A percentile compares a stretch with the other conserved stretches of the same genome.
These are phyloP conservation scores for Pichia inconspicua DNA, from an alignment of 1,139 yeast species.

Conservation along the genomic window DNA sequence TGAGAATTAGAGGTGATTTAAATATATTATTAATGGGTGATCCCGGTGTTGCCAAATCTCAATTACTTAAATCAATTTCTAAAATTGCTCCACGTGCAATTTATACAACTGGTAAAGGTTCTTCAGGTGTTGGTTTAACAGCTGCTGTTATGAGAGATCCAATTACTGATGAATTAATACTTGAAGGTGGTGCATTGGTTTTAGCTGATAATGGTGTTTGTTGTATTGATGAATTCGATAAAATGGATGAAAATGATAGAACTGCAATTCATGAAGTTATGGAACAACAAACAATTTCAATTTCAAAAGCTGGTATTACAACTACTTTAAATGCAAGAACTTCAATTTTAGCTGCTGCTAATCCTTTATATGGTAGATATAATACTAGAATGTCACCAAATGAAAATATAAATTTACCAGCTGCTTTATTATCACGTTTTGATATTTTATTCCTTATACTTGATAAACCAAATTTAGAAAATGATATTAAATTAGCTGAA, in stretches of 20 bases:
- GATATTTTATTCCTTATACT: constrained; percentile 81
- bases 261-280: constrained; percentile 98
- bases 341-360: constrained; percentile 94
- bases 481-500: constrained; percentile 78
- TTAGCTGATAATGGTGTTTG: constrained; percentile 97
- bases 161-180: constrained; percentile 94
- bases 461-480: constrained; percentile 75
- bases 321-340: constrained; percentile 95
- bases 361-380: constrained; percentile 93
- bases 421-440: constrained; percentile 91
- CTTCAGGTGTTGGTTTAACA: constrained; percentile 97
- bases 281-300: constrained; percentile 98
- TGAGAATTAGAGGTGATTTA: constrained; percentile 95
- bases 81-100: constrained; percentile 96
- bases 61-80: constrained; percentile 80
- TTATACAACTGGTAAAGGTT: constrained; percentile 97
- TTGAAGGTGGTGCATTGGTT: constrained; percentile 98
- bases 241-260: constrained; percentile 95
- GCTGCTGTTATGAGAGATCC: constrained; percentile 99
- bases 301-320: constrained; percentile 95
- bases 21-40: constrained; percentile 98
- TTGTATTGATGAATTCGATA: constrained; percentile 98
- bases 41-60: constrained; percentile 99
- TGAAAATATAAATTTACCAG: constrained; percentile 93
- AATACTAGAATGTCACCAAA: constrained; percentile 86